Percentiles rank a stretch among this genome's conserved stretches.
Evolutionary conservation across 1,284 basidiomycete genomes (phyloP).

Genomic region (Puccinia coronata): DNA sequence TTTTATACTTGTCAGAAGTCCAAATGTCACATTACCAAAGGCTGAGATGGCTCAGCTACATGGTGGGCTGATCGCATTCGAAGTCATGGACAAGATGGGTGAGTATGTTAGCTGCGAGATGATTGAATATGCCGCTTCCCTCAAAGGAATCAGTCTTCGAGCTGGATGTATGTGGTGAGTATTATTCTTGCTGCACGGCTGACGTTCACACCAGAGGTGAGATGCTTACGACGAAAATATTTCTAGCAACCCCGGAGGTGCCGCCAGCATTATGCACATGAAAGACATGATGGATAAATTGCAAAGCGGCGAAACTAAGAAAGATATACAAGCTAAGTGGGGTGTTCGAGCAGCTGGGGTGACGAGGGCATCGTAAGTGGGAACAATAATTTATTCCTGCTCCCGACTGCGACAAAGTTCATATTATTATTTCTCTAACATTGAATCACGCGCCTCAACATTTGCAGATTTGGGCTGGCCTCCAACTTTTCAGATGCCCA

Average conservation of each 20-base stretch:
- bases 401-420: not conserved
- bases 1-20: slow-evolving; percentile 30
- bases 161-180: slow-evolving; percentile 47
- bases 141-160: slow-evolving; percentile 34
- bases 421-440: too few relatives aligned
- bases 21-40: slow-evolving; percentile 26
- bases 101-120: slow-evolving; percentile 42
- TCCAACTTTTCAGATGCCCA: slow-evolving; percentile 40
- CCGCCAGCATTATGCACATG: slow-evolving; percentile 42
- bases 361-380: slow-evolving; percentile 39
- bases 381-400: not conserved
- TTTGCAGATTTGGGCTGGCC: slow-evolving; percentile 30
- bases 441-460: too few relatives aligned
- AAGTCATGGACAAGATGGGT: slow-evolving; percentile 18
- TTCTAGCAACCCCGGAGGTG: slow-evolving; percentile 41
- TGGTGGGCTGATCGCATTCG: slow-evolving; percentile 40
- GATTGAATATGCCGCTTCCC: slow-evolving; percentile 43
- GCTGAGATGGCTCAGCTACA: slow-evolving; percentile 33
- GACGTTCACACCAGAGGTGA: not conserved
- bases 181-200: not conserved
- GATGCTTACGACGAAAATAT: not conserved
- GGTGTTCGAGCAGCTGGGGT: slow-evolving; percentile 44
- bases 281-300: slow-evolving; percentile 37
- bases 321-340: slow-evolving; percentile 45
- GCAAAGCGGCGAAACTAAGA: slow-evolving; percentile 41